Conservation (phyloP, 228 moss, liverwort and hornwort species). For the Sphagnum magellanicum region DNA sequence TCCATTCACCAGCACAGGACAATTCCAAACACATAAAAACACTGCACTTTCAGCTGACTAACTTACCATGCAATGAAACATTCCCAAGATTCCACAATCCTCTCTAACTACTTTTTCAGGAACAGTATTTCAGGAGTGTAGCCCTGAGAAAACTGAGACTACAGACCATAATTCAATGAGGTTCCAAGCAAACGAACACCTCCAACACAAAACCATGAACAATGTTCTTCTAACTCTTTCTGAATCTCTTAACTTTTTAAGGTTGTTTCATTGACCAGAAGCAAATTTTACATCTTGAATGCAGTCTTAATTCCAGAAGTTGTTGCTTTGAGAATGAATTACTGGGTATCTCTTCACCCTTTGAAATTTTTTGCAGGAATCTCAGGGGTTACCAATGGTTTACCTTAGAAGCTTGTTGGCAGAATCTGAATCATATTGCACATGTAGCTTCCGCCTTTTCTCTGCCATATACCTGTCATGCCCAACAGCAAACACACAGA, state of each 20-base stretch:
- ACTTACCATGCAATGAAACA: neutral
- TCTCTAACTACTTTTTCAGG: too few species aligned
- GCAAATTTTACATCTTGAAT: too few species aligned
- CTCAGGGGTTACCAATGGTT: neutral
- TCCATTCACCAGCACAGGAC: neutral
- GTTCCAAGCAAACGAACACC: neutral
- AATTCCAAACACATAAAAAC: neutral
- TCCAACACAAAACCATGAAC: too few species aligned
- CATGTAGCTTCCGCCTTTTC: constrained; percentile 82
- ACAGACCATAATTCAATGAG: neutral
- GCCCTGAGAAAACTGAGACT: neutral
- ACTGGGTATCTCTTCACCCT: neutral
- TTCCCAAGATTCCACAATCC: too few species aligned
- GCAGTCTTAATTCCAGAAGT: too few species aligned
- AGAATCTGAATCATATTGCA: constrained; percentile 63
- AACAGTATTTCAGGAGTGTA: neutral
- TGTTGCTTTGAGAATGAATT: neutral
- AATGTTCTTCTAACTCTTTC: too few species aligned
- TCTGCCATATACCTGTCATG: constrained; percentile 80
- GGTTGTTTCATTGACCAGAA: too few species aligned
- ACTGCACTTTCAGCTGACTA: neutral
- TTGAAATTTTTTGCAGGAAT: neutral
- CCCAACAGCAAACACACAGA: neutral
- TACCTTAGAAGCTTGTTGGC: constrained; percentile 66
- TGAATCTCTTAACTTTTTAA: too few species aligned